These are phyloP conservation scores for Betula pendula DNA, from an alignment of 306 rosid species.

Conservation along the genomic window DNA sequence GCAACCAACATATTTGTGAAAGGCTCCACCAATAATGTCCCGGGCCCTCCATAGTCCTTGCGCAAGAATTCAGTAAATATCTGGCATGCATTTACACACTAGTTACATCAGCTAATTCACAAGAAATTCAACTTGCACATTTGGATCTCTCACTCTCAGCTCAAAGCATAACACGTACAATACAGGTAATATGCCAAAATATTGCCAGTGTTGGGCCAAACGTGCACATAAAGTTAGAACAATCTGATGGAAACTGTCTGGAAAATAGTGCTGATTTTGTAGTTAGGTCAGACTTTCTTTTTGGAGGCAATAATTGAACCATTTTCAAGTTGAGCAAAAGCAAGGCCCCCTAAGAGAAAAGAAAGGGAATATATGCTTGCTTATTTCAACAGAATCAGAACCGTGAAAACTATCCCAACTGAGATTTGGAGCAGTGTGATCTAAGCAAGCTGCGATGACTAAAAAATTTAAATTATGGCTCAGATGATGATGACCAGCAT, in stretches of 20 bases:
- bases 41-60: constrained; percentile 51
- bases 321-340: constrained; percentile 23
- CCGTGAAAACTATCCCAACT: not conserved
- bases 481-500: not conserved
- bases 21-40: constrained; percentile 65
- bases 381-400: constrained; percentile 3
- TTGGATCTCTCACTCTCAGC: constrained; percentile 27
- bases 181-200: constrained; percentile 38
- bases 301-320: constrained; percentile 35
- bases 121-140: constrained; percentile 30
- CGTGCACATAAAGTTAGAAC: constrained; percentile 39
- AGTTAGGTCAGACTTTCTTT: constrained; percentile 30
- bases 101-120: constrained; percentile 20
- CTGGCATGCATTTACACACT: constrained; percentile 38
- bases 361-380: constrained; percentile 2
- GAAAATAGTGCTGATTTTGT: constrained; percentile 21
- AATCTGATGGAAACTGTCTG: constrained; percentile 41
- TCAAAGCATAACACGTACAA: constrained; percentile 32
- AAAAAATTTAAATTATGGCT: not conserved
- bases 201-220: constrained; percentile 43
- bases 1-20: constrained; percentile 49
- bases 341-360: constrained; percentile 16
- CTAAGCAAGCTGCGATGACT: not conserved
- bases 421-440: not conserved
- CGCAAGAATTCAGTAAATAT: constrained; percentile 57